Percentiles rank a stretch among this genome's conserved stretches.
Conservation (phyloP, 163 green algal species). For the Picocystis sp. region DNA sequence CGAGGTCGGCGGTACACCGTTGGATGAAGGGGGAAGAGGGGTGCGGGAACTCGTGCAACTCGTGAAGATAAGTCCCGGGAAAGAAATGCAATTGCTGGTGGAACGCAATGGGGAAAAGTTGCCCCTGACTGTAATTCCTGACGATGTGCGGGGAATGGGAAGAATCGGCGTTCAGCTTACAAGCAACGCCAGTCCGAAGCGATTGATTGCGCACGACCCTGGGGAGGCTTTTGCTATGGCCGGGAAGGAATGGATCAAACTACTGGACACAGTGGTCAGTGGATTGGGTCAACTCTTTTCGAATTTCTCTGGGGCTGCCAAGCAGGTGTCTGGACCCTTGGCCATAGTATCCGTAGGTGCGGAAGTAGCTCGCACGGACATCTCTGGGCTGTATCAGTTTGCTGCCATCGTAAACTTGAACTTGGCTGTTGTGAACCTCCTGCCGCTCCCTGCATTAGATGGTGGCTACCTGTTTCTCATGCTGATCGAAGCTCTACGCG, state of each 20-base stretch:
- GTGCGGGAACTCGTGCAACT: conserved; percentile 46
- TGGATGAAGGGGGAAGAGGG: conserved; percentile 26
- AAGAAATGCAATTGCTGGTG: conserved; percentile 1
- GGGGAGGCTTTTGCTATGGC: conserved; percentile 24
- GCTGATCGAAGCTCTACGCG: conserved; percentile 43
- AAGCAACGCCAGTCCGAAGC: conserved; percentile 33
- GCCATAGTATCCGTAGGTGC: conserved; percentile 60
- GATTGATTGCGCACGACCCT: conserved; percentile 16
- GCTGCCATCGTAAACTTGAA: conserved; percentile 85
- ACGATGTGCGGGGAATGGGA: conserved; percentile 18
- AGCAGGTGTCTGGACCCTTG: conserved; percentile 53
- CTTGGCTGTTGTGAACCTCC: conserved; percentile 67
- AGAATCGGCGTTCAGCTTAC: conserved; percentile 58
- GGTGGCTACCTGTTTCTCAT: conserved; percentile 71
- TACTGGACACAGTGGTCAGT: conserved; percentile 8
- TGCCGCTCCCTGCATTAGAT: conserved; percentile 70
- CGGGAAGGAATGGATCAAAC: conserved; percentile 22
- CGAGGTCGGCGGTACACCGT: conserved; percentile 29
- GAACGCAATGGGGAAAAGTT: not conserved
- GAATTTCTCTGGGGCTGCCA: conserved; percentile 4
- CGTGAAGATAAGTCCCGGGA: conserved; percentile 34
- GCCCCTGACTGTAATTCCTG: conserved; percentile 11
- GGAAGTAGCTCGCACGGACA: conserved; percentile 51
- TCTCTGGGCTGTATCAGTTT: conserved; percentile 57
- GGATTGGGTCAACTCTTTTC: conserved; percentile 19